Conservation (phyloP, 192 early-diverging fungal species). For the Coemansia sp. region DNA sequence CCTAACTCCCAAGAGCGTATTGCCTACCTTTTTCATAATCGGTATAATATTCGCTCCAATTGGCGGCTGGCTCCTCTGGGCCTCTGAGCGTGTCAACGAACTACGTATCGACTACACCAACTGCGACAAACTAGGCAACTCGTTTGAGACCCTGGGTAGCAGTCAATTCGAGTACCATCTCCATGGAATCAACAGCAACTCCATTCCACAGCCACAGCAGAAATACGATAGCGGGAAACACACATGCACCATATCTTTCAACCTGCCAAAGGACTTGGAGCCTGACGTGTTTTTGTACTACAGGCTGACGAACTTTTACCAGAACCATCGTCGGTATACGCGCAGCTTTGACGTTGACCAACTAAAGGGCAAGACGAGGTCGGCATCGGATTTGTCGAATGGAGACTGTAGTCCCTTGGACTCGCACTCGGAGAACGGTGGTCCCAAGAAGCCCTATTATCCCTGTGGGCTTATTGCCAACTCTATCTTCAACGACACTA, state of each 20-base stretch:
- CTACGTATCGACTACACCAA: conserved; percentile 92
- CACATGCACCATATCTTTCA: conserved; percentile 75
- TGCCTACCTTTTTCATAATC: conserved; percentile 92
- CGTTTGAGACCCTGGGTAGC: conserved; percentile 10
- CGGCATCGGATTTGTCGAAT: conserved; percentile 43
- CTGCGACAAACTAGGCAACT: conserved; percentile 58
- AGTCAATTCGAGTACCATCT: conserved; percentile 45
- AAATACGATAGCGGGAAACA: conserved; percentile 50
- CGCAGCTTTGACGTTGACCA: conserved; percentile 85
- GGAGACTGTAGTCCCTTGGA: conserved; percentile 65
- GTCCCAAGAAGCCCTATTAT: conserved; percentile 64
- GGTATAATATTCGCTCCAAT: conserved; percentile 95
- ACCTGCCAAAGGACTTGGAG: conserved; percentile 65
- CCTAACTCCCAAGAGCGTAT: conserved; percentile 95
- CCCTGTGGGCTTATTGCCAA: conserved; percentile 99
- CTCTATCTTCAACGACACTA: conserved; percentile 90
- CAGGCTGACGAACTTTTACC: conserved; percentile 96
- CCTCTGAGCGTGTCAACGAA: conserved; percentile 83
- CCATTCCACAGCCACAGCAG: conserved; percentile 47
- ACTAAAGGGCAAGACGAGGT: conserved; percentile 66
- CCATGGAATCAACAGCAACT: conserved; percentile 30
- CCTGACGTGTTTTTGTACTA: conserved; percentile 92
- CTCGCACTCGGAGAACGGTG: conserved; percentile 16
- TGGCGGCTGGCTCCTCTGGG: conserved; percentile 87
- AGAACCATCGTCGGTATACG: conserved; percentile 97